phyloP scores from a whole-genome alignment of 2,329 filamentous ascomycete genomes.

The Didymella pomorum region DNA sequence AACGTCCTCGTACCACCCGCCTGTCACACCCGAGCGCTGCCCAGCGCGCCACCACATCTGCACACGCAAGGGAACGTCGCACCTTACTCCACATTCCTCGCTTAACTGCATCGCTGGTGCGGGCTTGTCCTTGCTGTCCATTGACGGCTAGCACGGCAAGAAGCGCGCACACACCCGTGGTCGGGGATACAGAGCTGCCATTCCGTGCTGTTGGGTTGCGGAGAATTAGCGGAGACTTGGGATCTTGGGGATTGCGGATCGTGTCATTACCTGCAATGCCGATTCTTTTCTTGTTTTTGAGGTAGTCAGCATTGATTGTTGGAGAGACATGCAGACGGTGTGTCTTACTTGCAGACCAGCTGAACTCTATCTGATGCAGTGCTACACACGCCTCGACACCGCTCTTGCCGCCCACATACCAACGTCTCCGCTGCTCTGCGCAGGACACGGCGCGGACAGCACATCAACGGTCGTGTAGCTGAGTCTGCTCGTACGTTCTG shows the following conservation, averaged over 20 bases:
- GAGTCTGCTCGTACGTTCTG: background rate
- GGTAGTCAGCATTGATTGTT: background rate
- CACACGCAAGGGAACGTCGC: slow-evolving; percentile 10
- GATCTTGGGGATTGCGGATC: background rate
- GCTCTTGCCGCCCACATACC: slow-evolving; percentile 2
- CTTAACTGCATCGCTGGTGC: background rate
- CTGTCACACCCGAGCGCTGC: slow-evolving; percentile 8
- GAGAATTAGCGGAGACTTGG: background rate
- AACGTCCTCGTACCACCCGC: slow-evolving; percentile 4
- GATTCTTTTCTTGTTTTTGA: no score
- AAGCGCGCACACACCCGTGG: background rate
- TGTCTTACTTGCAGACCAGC: slow-evolving; percentile 3
- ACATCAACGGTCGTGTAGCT: background rate
- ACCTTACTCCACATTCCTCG: slow-evolving; percentile 10
- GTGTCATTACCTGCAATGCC: no score
- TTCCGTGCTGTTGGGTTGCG: background rate
- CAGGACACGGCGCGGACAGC: background rate
- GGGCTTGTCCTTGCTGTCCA: background rate
- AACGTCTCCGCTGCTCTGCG: background rate
- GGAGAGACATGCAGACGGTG: background rate
- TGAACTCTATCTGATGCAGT: slow-evolving; percentile 8
- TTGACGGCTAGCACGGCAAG: background rate
- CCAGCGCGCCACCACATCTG: slow-evolving; percentile 7
- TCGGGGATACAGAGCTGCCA: slow-evolving; percentile 1
- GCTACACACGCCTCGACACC: slow-evolving; percentile 5